Evolutionary conservation across 371 early-diverging fungal genomes (phyloP).

Genomic region (Dichotomocladium elegans): DNA sequence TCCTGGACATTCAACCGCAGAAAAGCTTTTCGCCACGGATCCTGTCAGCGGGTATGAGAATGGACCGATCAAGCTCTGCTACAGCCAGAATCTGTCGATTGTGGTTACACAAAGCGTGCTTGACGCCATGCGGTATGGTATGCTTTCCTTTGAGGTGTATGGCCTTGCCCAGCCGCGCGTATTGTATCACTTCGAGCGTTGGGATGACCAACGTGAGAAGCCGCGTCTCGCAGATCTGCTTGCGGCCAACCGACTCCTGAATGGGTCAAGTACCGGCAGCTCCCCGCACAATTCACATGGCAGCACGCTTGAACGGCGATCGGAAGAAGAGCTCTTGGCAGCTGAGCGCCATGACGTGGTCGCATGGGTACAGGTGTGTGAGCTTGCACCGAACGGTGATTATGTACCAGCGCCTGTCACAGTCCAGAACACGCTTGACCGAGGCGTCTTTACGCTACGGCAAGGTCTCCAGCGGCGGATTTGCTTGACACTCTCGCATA

Average conservation of each 20-base stretch:
- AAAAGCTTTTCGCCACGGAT: slow-evolving; percentile 59
- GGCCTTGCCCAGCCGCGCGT: slow-evolving; percentile 48
- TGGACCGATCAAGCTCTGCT: slow-evolving; percentile 50
- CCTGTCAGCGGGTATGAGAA: slow-evolving; percentile 51
- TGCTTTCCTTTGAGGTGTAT: slow-evolving; percentile 60
- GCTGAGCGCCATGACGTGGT: slow-evolving; percentile 72
- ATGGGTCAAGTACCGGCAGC: neutral
- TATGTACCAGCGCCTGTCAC: slow-evolving; percentile 72
- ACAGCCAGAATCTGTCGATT: slow-evolving; percentile 59
- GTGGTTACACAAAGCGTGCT: slow-evolving; percentile 42
- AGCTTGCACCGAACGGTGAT: slow-evolving; percentile 65
- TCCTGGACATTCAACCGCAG: slow-evolving; percentile 24
- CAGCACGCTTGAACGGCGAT: slow-evolving; percentile 40
- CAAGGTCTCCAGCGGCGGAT: slow-evolving; percentile 88
- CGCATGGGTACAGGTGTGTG: slow-evolving; percentile 68
- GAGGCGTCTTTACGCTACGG: slow-evolving; percentile 67
- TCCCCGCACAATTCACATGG: neutral
- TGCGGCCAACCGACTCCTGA: slow-evolving; percentile 5
- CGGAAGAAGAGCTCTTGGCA: slow-evolving; percentile 57
- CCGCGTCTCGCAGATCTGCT: slow-evolving; percentile 7
- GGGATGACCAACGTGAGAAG: slow-evolving; percentile 39
- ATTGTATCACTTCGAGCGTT: slow-evolving; percentile 21
- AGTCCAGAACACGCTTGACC: slow-evolving; percentile 43
- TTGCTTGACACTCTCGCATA: slow-evolving; percentile 59
- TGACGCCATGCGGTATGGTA: slow-evolving; percentile 39